Evolutionary conservation across 2,329 filamentous ascomycete genomes (phyloP).

Genomic region (Xylaria sp.): DNA sequence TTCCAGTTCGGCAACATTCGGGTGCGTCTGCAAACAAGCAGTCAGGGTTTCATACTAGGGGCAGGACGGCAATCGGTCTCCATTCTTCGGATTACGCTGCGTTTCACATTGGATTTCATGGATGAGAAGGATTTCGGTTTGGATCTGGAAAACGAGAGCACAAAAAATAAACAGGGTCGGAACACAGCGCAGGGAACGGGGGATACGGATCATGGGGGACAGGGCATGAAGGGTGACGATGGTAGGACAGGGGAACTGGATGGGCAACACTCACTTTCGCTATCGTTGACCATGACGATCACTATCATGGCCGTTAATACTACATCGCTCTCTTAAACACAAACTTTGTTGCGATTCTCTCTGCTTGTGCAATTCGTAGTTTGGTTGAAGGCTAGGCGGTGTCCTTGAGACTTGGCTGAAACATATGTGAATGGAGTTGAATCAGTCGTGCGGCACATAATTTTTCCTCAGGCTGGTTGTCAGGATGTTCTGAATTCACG

Average conservation of each 20-base stretch:
- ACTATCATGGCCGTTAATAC: constrained; percentile 38
- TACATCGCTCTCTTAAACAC: constrained; percentile 34
- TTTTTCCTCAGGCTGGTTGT: background rate
- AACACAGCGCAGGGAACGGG: background rate
- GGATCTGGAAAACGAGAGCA: constrained; percentile 21
- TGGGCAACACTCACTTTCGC: constrained; percentile 33
- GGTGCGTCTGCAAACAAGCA: constrained; percentile 29
- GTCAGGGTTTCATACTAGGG: constrained; percentile 34
- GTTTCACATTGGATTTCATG: constrained; percentile 34
- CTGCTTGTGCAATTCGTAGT: constrained; percentile 17
- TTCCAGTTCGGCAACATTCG: constrained; percentile 24
- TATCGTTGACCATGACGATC: constrained; percentile 39
- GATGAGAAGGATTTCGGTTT: constrained; percentile 16
- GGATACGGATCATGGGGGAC: constrained; percentile 2
- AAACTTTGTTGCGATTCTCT: constrained; percentile 7
- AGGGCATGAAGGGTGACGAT: constrained; percentile 4
- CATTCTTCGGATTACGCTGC: constrained; percentile 35
- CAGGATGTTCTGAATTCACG: background rate
- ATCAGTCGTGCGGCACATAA: background rate
- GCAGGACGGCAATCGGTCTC: constrained; percentile 31
- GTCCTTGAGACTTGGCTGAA: no score
- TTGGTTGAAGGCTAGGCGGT: no score
- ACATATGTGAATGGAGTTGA: background rate
- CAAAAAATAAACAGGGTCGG: constrained; percentile 11
- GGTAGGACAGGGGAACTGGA: constrained; percentile 6